Percentiles rank a stretch among this genome's conserved stretches.
Conservation (phyloP, 2,329 filamentous ascomycete genomes). For the Purpureocillium takamizusanense region DNA sequence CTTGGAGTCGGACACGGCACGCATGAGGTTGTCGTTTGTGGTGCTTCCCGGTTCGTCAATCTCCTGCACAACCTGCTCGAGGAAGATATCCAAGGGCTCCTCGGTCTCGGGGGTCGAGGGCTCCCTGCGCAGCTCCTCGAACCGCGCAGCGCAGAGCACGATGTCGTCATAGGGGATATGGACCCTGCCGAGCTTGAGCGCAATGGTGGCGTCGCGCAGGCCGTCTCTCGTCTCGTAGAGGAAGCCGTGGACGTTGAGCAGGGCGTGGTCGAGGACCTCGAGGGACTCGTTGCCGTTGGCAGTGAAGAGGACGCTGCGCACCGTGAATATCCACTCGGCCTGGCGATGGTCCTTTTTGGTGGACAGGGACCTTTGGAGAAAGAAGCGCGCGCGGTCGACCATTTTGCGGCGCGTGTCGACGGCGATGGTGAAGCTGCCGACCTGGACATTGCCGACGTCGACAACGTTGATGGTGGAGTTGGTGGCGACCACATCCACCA, state of each 20-base stretch:
- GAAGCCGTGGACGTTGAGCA: constrained; percentile 84
- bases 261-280: constrained; percentile 80
- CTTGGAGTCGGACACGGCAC: constrained; percentile 83
- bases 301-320: constrained; percentile 82
- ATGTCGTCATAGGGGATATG: constrained; percentile 89
- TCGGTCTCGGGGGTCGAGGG: constrained; percentile 22
- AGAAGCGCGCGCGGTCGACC: constrained; percentile 81
- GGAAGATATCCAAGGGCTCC: constrained; percentile 51
- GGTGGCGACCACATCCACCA: constrained; percentile 81
- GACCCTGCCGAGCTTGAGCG: constrained; percentile 81
- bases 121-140: constrained; percentile 35
- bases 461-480: constrained; percentile 69
- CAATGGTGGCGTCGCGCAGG: constrained; percentile 79
- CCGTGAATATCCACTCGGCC: constrained; percentile 86
- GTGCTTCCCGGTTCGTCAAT: constrained; percentile 57
- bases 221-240: constrained; percentile 80
- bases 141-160: constrained; percentile 48
- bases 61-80: constrained; percentile 68
- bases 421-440: constrained; percentile 75
- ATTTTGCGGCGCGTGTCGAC: constrained; percentile 89
- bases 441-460: constrained; percentile 75
- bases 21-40: constrained; percentile 56
- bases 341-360: constrained; percentile 51
- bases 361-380: constrained; percentile 61
- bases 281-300: constrained; percentile 75